Conservation (phyloP, 257 asterid genomes). For the Rhazya stricta region DNA sequence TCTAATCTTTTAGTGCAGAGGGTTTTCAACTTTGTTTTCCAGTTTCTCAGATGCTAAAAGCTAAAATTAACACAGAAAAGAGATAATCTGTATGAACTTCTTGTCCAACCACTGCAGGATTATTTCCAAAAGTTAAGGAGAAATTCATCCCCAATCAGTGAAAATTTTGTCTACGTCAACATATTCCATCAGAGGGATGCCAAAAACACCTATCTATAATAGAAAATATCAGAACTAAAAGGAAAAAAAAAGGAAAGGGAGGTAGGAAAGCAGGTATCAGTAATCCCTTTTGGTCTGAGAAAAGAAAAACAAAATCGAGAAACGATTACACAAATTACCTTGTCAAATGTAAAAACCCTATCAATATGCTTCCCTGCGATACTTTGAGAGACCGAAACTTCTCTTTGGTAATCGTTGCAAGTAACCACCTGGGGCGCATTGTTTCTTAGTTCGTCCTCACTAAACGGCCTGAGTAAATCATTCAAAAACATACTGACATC, state of each 20-base stretch:
- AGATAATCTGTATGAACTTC: neutral
- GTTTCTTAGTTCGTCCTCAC: constrained; percentile 74
- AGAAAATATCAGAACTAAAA: neutral
- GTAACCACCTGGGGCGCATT: constrained; percentile 90
- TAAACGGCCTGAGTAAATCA: constrained; percentile 59
- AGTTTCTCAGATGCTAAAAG: neutral
- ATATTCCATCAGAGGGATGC: neutral
- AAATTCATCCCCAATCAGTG: neutral
- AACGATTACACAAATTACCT: constrained; percentile 36
- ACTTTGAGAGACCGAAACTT: constrained; percentile 75
- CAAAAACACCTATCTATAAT: neutral
- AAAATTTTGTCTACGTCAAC: neutral
- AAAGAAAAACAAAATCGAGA: neutral
- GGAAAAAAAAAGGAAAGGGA: neutral
- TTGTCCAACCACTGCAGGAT: neutral
- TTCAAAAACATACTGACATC: neutral
- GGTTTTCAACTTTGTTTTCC: neutral
- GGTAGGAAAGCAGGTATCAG: neutral
- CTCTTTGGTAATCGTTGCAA: constrained; percentile 74
- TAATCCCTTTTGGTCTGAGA: neutral
- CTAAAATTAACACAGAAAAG: neutral
- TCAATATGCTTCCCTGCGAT: constrained; percentile 90
- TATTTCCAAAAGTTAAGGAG: neutral
- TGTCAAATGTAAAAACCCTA: constrained; percentile 78
- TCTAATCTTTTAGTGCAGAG: neutral